Percentiles rank a stretch among this genome's conserved stretches.
Evolutionary conservation across 2,329 filamentous ascomycete species (phyloP).

Genomic region (Xenoacremonium recifei): DNA sequence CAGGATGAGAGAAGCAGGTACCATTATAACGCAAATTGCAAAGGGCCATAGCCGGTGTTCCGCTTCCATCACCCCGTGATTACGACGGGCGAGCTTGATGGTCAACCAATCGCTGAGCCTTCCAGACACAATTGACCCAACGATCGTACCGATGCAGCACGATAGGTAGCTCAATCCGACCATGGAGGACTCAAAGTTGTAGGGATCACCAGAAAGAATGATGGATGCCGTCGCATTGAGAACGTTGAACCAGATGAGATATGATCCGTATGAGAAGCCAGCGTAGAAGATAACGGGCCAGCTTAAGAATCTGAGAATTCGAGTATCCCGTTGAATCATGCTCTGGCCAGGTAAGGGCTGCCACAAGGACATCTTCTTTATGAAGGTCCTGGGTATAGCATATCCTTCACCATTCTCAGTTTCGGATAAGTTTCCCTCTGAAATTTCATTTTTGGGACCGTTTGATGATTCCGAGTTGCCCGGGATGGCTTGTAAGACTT

Average conservation of each 20-base stretch:
- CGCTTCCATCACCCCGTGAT: conserved; percentile 40
- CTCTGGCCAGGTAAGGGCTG: conserved; percentile 32
- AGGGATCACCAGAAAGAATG: conserved; percentile 35
- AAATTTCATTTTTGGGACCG: conserved; percentile 6
- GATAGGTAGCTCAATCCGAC: conserved; percentile 39
- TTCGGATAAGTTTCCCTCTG: not conserved
- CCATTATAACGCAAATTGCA: conserved; percentile 26
- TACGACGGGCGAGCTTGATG: conserved; percentile 37
- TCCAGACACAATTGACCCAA: conserved; percentile 32
- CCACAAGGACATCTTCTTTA: conserved; percentile 40
- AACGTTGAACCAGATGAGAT: conserved; percentile 43
- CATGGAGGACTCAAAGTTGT: conserved; percentile 37
- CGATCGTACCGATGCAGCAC: conserved; percentile 28
- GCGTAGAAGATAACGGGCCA: conserved; percentile 44
- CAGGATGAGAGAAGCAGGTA: conserved; percentile 27
- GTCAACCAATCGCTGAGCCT: conserved; percentile 37
- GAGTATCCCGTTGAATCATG: conserved; percentile 37
- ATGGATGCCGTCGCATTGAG: conserved; percentile 43
- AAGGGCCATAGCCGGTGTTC: conserved; percentile 43
- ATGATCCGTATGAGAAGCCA: conserved; percentile 41
- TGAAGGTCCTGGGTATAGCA: conserved; percentile 33
- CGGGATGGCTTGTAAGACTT: not conserved
- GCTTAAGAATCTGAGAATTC: conserved; percentile 34
- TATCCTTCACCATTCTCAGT: conserved; percentile 9
- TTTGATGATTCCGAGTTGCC: not conserved